A percentile compares a stretch with the other conserved stretches of the same genome.
phyloP scores from a whole-genome alignment of 371 early-diverging fungal genomes.

The Circinella umbellata region DNA sequence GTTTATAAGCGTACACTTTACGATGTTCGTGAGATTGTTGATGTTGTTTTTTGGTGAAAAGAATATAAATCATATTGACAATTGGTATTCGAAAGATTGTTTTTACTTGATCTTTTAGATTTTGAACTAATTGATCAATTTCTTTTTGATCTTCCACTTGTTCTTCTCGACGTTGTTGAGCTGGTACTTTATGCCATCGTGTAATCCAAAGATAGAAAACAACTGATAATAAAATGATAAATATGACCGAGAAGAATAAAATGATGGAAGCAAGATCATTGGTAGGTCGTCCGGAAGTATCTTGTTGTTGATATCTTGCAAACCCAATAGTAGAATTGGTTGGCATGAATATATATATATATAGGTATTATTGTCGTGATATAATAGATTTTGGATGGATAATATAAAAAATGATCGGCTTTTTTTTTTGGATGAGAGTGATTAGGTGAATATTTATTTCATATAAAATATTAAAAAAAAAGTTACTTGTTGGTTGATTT shows the following conservation, averaged over 20 bases:
- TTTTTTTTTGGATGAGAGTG: too few relatives aligned
- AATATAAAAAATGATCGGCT: too few relatives aligned
- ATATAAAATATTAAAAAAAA: too few relatives aligned
- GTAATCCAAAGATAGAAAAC: conserved; percentile 56
- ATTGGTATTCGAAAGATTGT: conserved; percentile 46
- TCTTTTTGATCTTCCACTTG: conserved; percentile 50
- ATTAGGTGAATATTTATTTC: too few relatives aligned
- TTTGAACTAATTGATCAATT: conserved; percentile 50
- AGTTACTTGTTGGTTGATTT: too few relatives aligned
- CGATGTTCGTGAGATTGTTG: conserved; percentile 40
- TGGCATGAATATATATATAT: background rate
- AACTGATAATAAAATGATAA: conserved; percentile 40
- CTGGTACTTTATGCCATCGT: conserved; percentile 50
- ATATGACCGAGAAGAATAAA: conserved; percentile 47
- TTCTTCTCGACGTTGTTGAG: conserved; percentile 46
- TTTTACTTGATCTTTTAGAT: conserved; percentile 42
- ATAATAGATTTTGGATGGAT: too few relatives aligned
- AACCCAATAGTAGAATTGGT: conserved; percentile 39
- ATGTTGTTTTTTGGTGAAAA: conserved; percentile 17
- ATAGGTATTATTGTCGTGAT: background rate
- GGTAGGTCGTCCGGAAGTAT: conserved; percentile 22
- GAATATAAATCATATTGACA: conserved; percentile 29
- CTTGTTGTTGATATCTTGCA: conserved; percentile 53
- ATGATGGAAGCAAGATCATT: conserved; percentile 48
- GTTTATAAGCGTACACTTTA: conserved; percentile 39